Base-by-base conservation (phyloP, 2,329 filamentous ascomycete genomes). In the Xylaria sp. region DNA sequence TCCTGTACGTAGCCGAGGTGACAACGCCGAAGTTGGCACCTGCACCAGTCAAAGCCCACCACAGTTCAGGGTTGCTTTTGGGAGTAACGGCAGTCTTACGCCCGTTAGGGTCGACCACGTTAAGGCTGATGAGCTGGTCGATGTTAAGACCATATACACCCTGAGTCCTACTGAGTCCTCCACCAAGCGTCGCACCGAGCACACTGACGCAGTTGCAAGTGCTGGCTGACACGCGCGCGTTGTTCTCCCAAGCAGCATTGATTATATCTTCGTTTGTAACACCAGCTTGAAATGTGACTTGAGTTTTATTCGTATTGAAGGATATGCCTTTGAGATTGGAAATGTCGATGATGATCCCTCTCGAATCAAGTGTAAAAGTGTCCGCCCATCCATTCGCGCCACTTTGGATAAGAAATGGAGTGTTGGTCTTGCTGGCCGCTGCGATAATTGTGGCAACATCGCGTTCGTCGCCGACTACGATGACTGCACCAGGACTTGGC, bases 101-200 rank as follows among this genome's bases (percentile, higher is more conserved):
- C 18, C 77, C 76, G 28, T 74, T 73, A n/a, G 78, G 70, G 2
- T 73, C 70, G 25, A 80, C 75, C 3, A 80, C 66, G 18, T 76
- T 73, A 23, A 78, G 59, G 1, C 78, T 80, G 9, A 80, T 50
- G 15, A 82, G 71, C 23, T 80, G 78, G 70, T 82, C 81, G 44
- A 79, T 73, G 9, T 68, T 65, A 39, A 74, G 69, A 9, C 74
- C 73, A 32, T 74, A 71, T 37, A 73, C 37, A 48, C 74, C 72
- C 52, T 70, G 61, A 44, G 48, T 62, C 57, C 69, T 59, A 52
- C 74, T 66, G 37, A 75, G 28, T 18, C 74, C 74, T 25, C 73
- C 73, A 23, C 72, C 74, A 18, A 75, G 70, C 4, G 69, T 71
- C 5, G 72, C 73, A 20, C 74, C 73, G 23, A 75, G 70, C 12